phyloP scores from a whole-genome alignment of 2,329 filamentous ascomycete genomes.

The Microdochium trichocladiopsis region DNA sequence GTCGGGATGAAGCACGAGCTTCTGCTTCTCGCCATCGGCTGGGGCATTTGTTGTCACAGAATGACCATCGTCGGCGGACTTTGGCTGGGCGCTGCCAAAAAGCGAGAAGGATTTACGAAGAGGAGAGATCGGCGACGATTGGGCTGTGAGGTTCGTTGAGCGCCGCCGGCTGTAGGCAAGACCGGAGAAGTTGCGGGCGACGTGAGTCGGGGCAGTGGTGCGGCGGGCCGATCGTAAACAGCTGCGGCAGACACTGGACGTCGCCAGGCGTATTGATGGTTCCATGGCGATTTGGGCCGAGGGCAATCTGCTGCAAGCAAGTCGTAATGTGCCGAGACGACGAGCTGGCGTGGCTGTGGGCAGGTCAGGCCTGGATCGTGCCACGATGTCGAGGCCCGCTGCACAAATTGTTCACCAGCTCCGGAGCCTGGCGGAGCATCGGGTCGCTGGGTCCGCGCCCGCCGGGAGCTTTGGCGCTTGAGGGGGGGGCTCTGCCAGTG shows the following conservation, averaged over 20 bases:
- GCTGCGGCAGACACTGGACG: conserved; percentile 17
- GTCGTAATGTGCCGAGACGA: not conserved
- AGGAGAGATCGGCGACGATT: not conserved
- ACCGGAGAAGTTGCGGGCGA: conserved; percentile 3
- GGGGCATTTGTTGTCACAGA: conserved; percentile 6
- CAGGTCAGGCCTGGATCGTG: not conserved
- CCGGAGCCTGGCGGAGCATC: not conserved
- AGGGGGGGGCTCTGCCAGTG: too few relatives aligned
- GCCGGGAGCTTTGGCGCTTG: too few relatives aligned
- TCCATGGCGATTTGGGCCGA: conserved; percentile 14
- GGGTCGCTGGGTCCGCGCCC: too few relatives aligned
- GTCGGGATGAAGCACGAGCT: conserved; percentile 52
- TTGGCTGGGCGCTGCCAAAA: conserved; percentile 13
- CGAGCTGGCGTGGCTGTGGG: not conserved
- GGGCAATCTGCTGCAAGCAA: not conserved
- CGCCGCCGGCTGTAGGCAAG: conserved; percentile 3
- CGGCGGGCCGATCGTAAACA: conserved; percentile 12
- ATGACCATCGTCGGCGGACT: conserved; percentile 9
- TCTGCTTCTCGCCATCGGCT: conserved; percentile 9
- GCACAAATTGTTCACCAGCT: not conserved
- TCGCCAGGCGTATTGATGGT: conserved; percentile 15
- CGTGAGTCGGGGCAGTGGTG: not conserved
- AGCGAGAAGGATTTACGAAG: conserved; percentile 16
- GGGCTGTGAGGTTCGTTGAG: not conserved
- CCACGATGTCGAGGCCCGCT: not conserved